Conservation (phyloP, 768 basidiomycete species). For the Dentipellis sp. region DNA sequence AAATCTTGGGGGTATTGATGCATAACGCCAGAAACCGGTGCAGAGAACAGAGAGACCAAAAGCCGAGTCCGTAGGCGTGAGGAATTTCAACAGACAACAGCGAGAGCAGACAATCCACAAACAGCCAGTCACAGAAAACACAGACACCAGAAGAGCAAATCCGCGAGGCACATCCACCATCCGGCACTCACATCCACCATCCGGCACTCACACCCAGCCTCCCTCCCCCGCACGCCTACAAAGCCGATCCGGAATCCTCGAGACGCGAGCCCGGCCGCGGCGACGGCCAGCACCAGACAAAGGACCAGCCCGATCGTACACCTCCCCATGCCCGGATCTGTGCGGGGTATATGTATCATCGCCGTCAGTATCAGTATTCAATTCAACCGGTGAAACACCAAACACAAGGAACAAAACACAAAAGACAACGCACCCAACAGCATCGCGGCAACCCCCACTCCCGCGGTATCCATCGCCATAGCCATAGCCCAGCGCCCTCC, state of each 20-base stretch:
- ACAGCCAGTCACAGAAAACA: too few relatives aligned
- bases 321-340: not conserved
- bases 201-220: too few relatives aligned
- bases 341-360: not conserved
- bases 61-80: too few relatives aligned
- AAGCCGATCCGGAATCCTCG: constrained; percentile 13
- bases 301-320: not conserved
- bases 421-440: not conserved
- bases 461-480: not conserved
- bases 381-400: not conserved
- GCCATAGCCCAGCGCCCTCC: not conserved
- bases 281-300: not conserved
- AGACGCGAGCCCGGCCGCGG: constrained; percentile 2
- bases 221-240: constrained; percentile 1
- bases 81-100: too few relatives aligned
- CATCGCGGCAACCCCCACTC: not conserved
- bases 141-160: too few relatives aligned
- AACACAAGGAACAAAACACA: too few relatives aligned
- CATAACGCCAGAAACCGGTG: too few relatives aligned
- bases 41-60: too few relatives aligned
- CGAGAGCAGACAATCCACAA: too few relatives aligned
- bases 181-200: too few relatives aligned
- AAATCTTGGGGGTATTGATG: too few relatives aligned
- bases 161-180: too few relatives aligned
- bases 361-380: not conserved